Base-by-base conservation (phyloP, 371 early-diverging fungal genomes). In the Rhizomucor pusillus region DNA sequence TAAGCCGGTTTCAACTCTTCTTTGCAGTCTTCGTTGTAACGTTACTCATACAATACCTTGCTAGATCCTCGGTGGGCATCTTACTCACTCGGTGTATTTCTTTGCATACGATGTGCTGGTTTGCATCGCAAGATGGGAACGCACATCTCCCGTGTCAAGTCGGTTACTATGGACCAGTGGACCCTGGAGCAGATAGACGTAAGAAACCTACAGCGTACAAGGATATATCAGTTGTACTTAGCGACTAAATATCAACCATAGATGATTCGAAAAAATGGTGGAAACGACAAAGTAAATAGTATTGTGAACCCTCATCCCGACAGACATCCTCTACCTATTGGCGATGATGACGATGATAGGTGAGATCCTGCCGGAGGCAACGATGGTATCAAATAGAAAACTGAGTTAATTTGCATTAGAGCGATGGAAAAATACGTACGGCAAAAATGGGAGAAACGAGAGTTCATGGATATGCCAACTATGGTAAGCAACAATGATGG, bases 21-120 rank as follows among this genome's bases (percentile, higher is more conserved):
- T 41, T 22, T 18, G 11, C 45, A 19, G 13, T 29, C 49, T 12
- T 45, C 23, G 25, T 29, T 13, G 18, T 36, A 16, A 50, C 16
- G 35, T 35, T 24, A 18, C 5, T 51, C 36, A 25, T 22, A 14
- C 16, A 13, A 1, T 7, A 3, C 0, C 11, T 29, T 16, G 10
- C 11, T 80, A 95, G 96, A 90, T 55, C 94, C 98, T 39, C 92
- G 95, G 34, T 97, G 96, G 96, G 94, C 95, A 10, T 93, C 93
- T 3, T 90, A 87, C 83, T 94, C 94, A 57, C 70, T 97, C 25
- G 95, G 97, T 16, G 78, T 95, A 29, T 96, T 98, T 63, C 65
- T 98, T 24, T 98, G 97, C 68, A 93, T 97, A 39, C 82, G 95
- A 2, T 98, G 97, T 76, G 89, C 87, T 35, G 91, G 96, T 25